Base-by-base conservation (phyloP, 2,329 filamentous ascomycete genomes). In the Fusarium mundagurra region DNA sequence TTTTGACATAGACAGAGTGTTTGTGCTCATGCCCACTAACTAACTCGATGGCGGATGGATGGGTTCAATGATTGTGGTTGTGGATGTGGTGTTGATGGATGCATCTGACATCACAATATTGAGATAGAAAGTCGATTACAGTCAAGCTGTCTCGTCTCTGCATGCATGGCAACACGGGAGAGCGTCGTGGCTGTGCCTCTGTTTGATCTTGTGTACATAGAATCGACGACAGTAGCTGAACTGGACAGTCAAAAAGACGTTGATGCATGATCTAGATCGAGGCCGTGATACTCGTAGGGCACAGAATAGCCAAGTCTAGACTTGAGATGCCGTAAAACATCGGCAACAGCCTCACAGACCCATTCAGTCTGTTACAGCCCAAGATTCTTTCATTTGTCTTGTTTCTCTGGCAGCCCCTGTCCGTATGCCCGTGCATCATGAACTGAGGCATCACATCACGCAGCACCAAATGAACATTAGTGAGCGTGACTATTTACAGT, bases 111-210 rank as follows among this genome's bases (percentile, higher is more conserved):
- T 73, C 72, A 75, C 72, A 54, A 44, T 43, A 38, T 43, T 13
- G 41, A 31, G 24, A 36, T 36, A 34, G 18, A 31, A 24, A n/a
- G n/a, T 34, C n/a, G 17, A 75, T 70, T 72, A 68, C 54, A 75
- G 72, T 63, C 64, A 53, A 74, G 72, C 72, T 74, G 67, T 60
- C 55, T 69, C 67, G n/a, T 43, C 71, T 64, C 71, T 72, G 50
- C 57, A 43, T 47, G 44, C n/a, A 62, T 62, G 33, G 38, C 41
- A 33, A 41, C 24, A 54, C 59, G 55, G 69, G 55, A 73, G 65
- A 44, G 69, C 60, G 38, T 54, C 61, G 72, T 74, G 72, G 72
- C 68, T 72, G 60, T 74, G 69, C 72, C 53, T 53, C 36, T 64
- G 39, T 63, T 53, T 39, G 27, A 58, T 62, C 33, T 24, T 68